phyloP scores from a whole-genome alignment of 1,139 yeast species.

The Ogataea hybrid region DNA sequence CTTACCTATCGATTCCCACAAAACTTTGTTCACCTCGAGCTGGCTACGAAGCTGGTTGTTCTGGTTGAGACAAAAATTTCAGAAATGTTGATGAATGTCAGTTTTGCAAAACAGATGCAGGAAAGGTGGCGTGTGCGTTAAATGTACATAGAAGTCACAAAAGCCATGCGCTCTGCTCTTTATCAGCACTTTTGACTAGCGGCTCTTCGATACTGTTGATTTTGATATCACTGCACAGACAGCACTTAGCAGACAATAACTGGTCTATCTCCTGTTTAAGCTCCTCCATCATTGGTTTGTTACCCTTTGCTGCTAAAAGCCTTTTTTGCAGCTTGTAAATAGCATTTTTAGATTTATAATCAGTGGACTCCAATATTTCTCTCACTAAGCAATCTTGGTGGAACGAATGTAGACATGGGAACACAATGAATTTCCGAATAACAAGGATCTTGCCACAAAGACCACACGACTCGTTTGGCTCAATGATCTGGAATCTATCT shows the following conservation, averaged over 20 bases:
- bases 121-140: constrained; percentile 5
- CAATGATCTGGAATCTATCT: constrained; percentile 55
- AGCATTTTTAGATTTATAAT: constrained; percentile 63
- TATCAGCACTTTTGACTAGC: constrained; percentile 26
- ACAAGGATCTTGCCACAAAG: constrained; percentile 67
- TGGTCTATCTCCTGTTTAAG: constrained; percentile 52
- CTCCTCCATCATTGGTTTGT: constrained; percentile 22
- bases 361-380: constrained; percentile 57
- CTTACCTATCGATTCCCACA: constrained; percentile 83
- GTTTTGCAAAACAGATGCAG: constrained; percentile 20
- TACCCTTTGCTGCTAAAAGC: constrained; percentile 32
- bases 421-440: constrained; percentile 71
- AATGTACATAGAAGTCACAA: constrained; percentile 14
- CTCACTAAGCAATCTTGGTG: constrained; percentile 84
- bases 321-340: constrained; percentile 54
- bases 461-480: constrained; percentile 83
- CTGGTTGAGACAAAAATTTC: constrained; percentile 64
- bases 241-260: constrained; percentile 65
- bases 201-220: constrained; percentile 67
- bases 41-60: constrained; percentile 67
- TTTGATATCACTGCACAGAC: constrained; percentile 74
- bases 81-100: constrained; percentile 52
- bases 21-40: constrained; percentile 70
- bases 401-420: constrained; percentile 89
- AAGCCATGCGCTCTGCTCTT: constrained; percentile 26